A percentile compares a stretch with the other conserved stretches of the same genome.
These are phyloP conservation scores for Epichloe typhina DNA, from an alignment of 2,329 filamentous ascomycete species.

Conservation along the genomic window DNA sequence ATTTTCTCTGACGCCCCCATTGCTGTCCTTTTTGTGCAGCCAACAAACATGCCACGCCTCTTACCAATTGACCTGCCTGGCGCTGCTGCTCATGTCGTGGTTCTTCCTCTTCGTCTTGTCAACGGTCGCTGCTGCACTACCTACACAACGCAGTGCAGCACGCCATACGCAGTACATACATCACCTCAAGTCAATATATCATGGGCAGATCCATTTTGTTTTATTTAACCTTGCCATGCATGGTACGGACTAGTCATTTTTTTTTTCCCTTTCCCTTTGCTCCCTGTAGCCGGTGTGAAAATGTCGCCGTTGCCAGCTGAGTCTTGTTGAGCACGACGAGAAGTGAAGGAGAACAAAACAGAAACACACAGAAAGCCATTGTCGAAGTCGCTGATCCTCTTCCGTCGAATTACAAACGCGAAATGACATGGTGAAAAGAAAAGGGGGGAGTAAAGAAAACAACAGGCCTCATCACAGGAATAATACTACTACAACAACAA, in stretches of 20 bases:
- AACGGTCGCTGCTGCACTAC: neutral
- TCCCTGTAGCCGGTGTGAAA: neutral
- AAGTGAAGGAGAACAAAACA: neutral
- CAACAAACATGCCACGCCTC: no score
- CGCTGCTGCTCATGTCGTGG: no score
- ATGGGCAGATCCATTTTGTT: no score
- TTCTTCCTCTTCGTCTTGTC: neutral
- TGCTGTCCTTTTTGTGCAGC: no score
- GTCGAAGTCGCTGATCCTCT: neutral
- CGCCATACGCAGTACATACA: neutral
- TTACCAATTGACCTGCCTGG: no score
- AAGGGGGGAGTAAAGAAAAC: neutral
- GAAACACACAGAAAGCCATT: neutral
- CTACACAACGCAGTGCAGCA: neutral
- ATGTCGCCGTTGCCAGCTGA: constrained; percentile 3
- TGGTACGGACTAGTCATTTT: neutral
- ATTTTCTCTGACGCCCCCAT: no score
- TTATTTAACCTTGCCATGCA: neutral
- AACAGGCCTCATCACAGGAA: neutral
- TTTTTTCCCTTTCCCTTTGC: neutral
- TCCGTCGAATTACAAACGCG: neutral
- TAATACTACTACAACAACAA: neutral
- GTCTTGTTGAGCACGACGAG: neutral
- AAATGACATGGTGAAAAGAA: neutral
- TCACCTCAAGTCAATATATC: neutral